Percentiles rank a stretch among this genome's conserved stretches.
phyloP scores from a whole-genome alignment of 2,329 filamentous ascomycete genomes.

The Hypoxylon sp. region DNA sequence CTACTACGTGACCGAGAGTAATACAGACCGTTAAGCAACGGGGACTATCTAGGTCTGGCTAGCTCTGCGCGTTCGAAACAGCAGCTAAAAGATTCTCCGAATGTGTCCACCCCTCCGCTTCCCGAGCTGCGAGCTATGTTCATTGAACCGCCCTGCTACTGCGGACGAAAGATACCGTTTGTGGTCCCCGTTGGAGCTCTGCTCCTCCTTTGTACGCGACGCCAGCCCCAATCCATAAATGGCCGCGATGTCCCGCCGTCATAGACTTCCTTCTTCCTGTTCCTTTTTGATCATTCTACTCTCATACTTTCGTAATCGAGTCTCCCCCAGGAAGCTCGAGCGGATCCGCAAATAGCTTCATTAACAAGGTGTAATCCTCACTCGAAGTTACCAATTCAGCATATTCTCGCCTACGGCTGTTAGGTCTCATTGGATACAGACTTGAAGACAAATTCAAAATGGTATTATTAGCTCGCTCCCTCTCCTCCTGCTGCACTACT shows the following conservation, averaged over 20 bases:
- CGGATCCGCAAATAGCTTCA: slow-evolving; percentile 18
- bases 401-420: slow-evolving; percentile 11
- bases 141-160: slow-evolving; percentile 6
- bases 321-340: slow-evolving; percentile 15
- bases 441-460: slow-evolving; percentile 48
- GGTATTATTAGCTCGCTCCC: slow-evolving; percentile 72
- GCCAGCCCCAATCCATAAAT: slow-evolving; percentile 44
- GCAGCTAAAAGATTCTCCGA: slow-evolving; percentile 42
- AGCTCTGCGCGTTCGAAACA: slow-evolving; percentile 27
- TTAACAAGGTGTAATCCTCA: slow-evolving; percentile 21
- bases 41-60: slow-evolving; percentile 34
- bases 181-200: slow-evolving; percentile 14
- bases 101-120: slow-evolving; percentile 36
- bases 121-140: slow-evolving; percentile 34
- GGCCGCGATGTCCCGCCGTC: slow-evolving; percentile 33
- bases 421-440: slow-evolving; percentile 20
- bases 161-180: slow-evolving; percentile 32
- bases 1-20: slow-evolving; percentile 30
- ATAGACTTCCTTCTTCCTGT: slow-evolving; percentile 17
- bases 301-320: slow-evolving; percentile 36
- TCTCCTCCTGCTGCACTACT: slow-evolving; percentile 60
- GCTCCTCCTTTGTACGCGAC: slow-evolving; percentile 28
- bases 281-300: slow-evolving; percentile 31
- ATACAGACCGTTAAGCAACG: slow-evolving; percentile 25
- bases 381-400: slow-evolving; percentile 12